Evolutionary conservation across 2,329 filamentous ascomycete genomes (phyloP).

Genomic region (Hypoxylon sp.): DNA sequence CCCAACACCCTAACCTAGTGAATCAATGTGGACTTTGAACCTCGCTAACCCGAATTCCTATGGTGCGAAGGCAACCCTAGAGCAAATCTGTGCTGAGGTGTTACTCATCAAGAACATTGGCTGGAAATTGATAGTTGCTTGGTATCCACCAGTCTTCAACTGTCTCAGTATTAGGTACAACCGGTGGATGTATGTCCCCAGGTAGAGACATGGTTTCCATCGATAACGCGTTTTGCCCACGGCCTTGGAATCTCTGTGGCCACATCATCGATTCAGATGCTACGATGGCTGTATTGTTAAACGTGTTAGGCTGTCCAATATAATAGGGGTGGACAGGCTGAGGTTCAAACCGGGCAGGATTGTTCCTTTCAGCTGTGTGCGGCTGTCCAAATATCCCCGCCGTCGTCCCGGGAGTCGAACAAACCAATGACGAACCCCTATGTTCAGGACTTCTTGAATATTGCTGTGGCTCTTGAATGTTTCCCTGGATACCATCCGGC

Average conservation of each 20-base stretch:
- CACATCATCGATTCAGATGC: not conserved
- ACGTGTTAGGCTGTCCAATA: not conserved
- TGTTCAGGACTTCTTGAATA: not conserved
- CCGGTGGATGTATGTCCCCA: not conserved
- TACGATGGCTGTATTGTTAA: not conserved
- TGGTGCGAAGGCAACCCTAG: not conserved
- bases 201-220: not conserved
- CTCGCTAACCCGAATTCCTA: not conserved
- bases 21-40: not conserved
- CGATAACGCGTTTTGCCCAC: not conserved
- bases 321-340: not conserved
- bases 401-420: not conserved
- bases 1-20: not conserved
- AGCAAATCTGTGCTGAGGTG: not conserved
- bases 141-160: not conserved
- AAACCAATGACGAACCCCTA: not conserved
- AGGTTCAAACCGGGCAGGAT: not conserved
- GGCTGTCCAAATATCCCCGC: constrained; percentile 1
- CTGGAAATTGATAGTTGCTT: not conserved
- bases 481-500: not conserved
- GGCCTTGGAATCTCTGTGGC: not conserved
- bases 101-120: not conserved
- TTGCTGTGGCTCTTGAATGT: not conserved
- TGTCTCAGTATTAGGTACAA: too few species aligned
- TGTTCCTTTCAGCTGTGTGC: not conserved